Percentiles rank a stretch among this genome's conserved stretches.
Evolutionary conservation across 2,329 filamentous ascomycete genomes (phyloP).

Genomic region (Fonsecaea monophora): DNA sequence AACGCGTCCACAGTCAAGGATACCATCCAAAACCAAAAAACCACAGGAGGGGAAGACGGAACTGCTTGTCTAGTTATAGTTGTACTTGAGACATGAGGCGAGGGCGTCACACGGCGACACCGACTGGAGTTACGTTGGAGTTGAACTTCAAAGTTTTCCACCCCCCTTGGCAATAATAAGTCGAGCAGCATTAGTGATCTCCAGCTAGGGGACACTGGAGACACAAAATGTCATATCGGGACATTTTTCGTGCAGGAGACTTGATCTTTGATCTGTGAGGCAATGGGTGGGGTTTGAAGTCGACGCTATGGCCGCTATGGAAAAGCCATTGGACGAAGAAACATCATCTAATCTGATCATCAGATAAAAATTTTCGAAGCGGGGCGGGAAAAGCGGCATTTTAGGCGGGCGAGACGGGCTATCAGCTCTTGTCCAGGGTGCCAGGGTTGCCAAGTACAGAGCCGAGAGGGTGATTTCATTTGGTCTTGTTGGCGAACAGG

Average conservation of each 20-base stretch:
- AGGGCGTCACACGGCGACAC: neutral
- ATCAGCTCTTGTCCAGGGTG: neutral
- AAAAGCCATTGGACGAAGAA: neutral
- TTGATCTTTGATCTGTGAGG: neutral
- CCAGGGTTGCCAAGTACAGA: neutral
- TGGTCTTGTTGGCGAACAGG: neutral
- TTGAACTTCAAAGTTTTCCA: neutral
- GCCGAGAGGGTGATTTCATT: slow-evolving; percentile 2
- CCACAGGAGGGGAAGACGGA: neutral
- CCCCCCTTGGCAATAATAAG: neutral
- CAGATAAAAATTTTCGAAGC: slow-evolving; percentile 19
- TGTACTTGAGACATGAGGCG: neutral
- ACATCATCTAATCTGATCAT: slow-evolving; percentile 19
- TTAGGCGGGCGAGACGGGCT: neutral
- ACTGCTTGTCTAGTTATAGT: neutral
- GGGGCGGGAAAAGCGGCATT: slow-evolving; percentile 6
- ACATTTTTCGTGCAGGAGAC: neutral
- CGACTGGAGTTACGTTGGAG: slow-evolving; percentile 40
- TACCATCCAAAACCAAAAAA: neutral
- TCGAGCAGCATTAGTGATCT: neutral
- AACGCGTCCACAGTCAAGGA: neutral
- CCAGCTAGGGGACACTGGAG: neutral
- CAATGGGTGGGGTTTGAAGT: slow-evolving; percentile 9
- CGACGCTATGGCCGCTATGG: neutral
- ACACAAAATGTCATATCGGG: neutral